Base-by-base conservation (phyloP, 2,329 filamentous ascomycete genomes). In the Microascus cirrosus region DNA sequence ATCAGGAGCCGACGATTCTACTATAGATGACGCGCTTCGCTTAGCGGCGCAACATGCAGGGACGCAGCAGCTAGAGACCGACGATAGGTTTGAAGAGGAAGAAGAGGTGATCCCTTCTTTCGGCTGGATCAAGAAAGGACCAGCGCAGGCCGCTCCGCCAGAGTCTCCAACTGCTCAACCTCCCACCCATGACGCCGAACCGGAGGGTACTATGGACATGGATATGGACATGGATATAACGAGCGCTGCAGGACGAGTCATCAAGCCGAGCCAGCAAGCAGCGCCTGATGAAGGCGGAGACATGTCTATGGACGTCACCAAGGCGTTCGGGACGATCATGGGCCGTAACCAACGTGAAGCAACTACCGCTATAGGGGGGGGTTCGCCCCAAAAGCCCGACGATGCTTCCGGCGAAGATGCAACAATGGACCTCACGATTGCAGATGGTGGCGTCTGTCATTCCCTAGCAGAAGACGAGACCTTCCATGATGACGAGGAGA, bases 291-390 rank as follows among this genome's bases (percentile, higher is more conserved):
- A 79, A 25, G 79, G 81, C 22, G 81, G 83, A 62, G 89, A 92
- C 45, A 85, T 95, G 78, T 94, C 90, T 24, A 96, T 97, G 93
- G 93, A 97, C 64, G 89, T 96, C 8, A 96, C 93, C 1, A 84
- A 83, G 58, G 89, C 84, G 10, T 77, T 95, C 57, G 93, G 93
- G 10, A 82, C 86, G 2, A 96, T 97, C 57, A 71, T 96, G 22
- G 73, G 78, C 5, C 77, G 73, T 54, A 61, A 63, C 36, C 53
- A 59, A 35, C 55, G 39, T n/a, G 39, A 45, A 7, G 39, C 39
- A 45, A 45, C 57, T n/a, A 61, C 66, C 59, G 54, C 62, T 22
- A 57, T 64, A 57, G 62, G 62, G 42, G 65, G 65, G 59, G 61
- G 5, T 20, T 50, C 45, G 7, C 20, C 20, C 20, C 22, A n/a